Evolutionary conservation across 768 basidiomycete genomes (phyloP), one percentile per base, ranked within the genome.

Genomic region (Rhodocollybia butyracea): DNA sequence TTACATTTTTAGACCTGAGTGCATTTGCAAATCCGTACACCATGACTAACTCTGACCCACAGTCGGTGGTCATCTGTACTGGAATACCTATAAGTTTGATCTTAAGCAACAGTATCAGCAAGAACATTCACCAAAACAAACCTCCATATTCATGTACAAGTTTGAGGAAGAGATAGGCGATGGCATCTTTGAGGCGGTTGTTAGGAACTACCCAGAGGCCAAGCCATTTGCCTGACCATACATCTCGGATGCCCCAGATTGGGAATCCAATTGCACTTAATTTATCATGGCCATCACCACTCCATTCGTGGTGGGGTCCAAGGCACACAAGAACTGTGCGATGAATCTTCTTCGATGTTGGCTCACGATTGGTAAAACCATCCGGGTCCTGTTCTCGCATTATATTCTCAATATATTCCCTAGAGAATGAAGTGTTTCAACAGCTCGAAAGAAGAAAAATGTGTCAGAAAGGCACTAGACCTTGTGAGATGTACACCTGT

Each of bases 201-300:
- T 62, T 69, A 3, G 68, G 72, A 8, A 72, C 61, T n/a, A 70
- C 69, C 64, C 67, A 67, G 10, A 66, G 24, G 5, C 64, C 63
- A 0, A 69, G 51, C 68, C 67, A 74, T 45, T 64, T 64, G 2
- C 65, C 60, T 0, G 61, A 56, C 56, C 59, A 64, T n/a, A 61
- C 58, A 40, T 73, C 68, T 1, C 58, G 36, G 30, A 70, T 51
- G 2, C 60, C 68, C 63, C 63, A 68, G 21, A 57, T 51, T 2
- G 64, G 69, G 61, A 73, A 72, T 1, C 72, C 68, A 46, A 71
- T 67, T 13, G 27, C 46, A 12, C 42, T 42, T 2, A 73, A 60
- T 54, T 73, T 73, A 54, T 72, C 68, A 52, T 73, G 68, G 1
- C 72, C 72, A 63, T 73, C 67, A 10, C 59, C 66, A 47, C 60